phyloP scores from a whole-genome alignment of 352 stramenopile species.

The Pythium folliculosum region DNA sequence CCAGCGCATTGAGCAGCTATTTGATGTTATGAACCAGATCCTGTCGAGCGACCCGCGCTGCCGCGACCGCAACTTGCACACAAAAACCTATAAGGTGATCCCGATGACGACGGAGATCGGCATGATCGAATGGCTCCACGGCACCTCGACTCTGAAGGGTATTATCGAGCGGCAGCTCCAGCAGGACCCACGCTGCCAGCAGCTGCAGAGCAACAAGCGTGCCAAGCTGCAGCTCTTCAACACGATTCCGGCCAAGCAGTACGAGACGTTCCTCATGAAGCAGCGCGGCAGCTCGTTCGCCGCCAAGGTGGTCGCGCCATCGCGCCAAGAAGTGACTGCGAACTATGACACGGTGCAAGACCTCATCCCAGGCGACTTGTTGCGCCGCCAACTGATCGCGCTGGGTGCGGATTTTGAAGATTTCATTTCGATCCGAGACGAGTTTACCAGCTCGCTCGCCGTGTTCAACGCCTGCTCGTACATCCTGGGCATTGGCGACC shows the following conservation, averaged over 20 bases:
- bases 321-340: slow-evolving; percentile 46
- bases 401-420: slow-evolving; percentile 74
- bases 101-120: slow-evolving; percentile 86
- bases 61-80: slow-evolving; percentile 58
- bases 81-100: slow-evolving; percentile 86
- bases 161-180: slow-evolving; percentile 76
- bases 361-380: slow-evolving; percentile 70
- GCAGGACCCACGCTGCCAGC: slow-evolving; percentile 54
- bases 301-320: slow-evolving; percentile 62
- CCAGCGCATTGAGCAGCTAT: slow-evolving; percentile 92
- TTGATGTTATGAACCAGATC: slow-evolving; percentile 91
- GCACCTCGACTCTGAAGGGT: slow-evolving; percentile 76
- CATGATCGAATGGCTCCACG: slow-evolving; percentile 82
- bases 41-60: slow-evolving; percentile 66
- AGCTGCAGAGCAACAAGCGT: slow-evolving; percentile 69
- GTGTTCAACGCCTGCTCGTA: slow-evolving; percentile 89
- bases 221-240: slow-evolving; percentile 77
- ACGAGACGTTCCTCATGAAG: slow-evolving; percentile 75
- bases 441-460: slow-evolving; percentile 84
- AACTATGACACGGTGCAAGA: slow-evolving; percentile 63
- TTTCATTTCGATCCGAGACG: slow-evolving; percentile 82
- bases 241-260: slow-evolving; percentile 67
- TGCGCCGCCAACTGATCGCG: slow-evolving; percentile 74
- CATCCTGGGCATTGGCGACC: slow-evolving; percentile 90
- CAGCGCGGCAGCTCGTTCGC: slow-evolving; percentile 69